Conservation (phyloP, 768 basidiomycete species). For the Pilatotrama ljubarskyi region DNA sequence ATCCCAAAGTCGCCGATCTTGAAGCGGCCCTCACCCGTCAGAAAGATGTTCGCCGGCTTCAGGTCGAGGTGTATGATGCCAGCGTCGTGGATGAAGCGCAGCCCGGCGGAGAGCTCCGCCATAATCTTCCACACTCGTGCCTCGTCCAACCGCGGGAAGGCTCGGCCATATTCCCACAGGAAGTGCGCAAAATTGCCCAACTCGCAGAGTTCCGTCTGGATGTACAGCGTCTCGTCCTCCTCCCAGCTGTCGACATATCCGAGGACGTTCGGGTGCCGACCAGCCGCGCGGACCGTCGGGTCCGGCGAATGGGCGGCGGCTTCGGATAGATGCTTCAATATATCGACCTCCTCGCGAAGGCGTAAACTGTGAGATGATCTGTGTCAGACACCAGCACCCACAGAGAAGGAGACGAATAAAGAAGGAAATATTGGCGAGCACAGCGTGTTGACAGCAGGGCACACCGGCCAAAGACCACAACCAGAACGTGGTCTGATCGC, state of each 20-base stretch:
- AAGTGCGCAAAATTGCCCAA: constrained; percentile 90
- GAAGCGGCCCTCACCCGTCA: constrained; percentile 83
- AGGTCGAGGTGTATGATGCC: constrained; percentile 94
- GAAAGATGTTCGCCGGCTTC: constrained; percentile 96
- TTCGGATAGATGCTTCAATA: constrained; percentile 73
- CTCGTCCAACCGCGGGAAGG: constrained; percentile 85
- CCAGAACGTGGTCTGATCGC: background rate
- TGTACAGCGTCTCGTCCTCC: constrained; percentile 82
- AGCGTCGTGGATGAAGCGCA: constrained; percentile 85
- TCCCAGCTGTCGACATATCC: constrained; percentile 96
- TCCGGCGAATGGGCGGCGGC: constrained; percentile 32
- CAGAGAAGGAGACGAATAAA: background rate
- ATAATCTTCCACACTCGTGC: constrained; percentile 95
- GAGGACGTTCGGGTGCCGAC: constrained; percentile 77
- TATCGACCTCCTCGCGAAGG: constrained; percentile 91
- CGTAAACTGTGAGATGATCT: constrained; percentile 55
- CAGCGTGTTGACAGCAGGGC: background rate
- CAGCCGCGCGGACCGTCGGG: constrained; percentile 28
- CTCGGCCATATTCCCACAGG: constrained; percentile 86
- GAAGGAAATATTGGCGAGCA: background rate
- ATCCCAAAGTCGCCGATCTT: constrained; percentile 99
- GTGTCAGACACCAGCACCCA: background rate
- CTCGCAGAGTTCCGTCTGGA: constrained; percentile 93
- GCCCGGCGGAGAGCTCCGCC: constrained; percentile 84
- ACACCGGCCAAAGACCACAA: background rate